Base-by-base conservation (phyloP, 768 basidiomycete species). In the Lyophyllum semitale region DNA sequence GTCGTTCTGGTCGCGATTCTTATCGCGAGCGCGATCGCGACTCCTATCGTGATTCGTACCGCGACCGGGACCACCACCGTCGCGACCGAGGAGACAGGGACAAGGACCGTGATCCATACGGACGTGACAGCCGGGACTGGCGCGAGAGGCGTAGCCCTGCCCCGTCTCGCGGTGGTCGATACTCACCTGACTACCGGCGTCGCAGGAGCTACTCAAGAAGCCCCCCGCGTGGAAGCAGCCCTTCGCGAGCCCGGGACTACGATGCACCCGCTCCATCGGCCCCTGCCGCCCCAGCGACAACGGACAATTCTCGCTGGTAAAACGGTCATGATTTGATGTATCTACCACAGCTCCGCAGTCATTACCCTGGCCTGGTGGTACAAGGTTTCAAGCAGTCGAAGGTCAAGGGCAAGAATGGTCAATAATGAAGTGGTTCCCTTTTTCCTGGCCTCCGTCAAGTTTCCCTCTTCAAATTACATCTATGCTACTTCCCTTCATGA, bases 201-300 rank as follows among this genome's bases (percentile, higher is more conserved):
- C 87, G 91, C 51, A 79, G 82, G 69, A 91, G 88, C 72, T 88
- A 89, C 61, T 89, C 88, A 51, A 81, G 88, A 67, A 91, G 88
- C 73, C 91, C 91, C 22, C 89, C 88, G 50, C 78, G 89, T 62
- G 89, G 88, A 49, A 83, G 86, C 68, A 81, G 80, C 68, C 80
- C 79, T 20, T 62, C 73, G 41, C 68, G 73, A 43, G 50, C 69
- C 59, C 65, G 80, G 59, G 66, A 81, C 56, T 77, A 73, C 40
- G 73, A 74, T 27, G 63, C 63, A 3, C 59, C 71, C 15, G 49
- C 62, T 53, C 58, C 64, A 51, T 66, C 61, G 48, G 71, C 64
- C 67, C 73, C 73, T 45, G 74, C 74, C 13, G 74, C 78, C 32
- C 66, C 73, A 57, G 73, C 72, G 26, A 74, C 75, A 25, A 59